Evolutionary conservation across 1,139 yeast genomes (phyloP).

Genomic region (Trichomonascaceae sp.): DNA sequence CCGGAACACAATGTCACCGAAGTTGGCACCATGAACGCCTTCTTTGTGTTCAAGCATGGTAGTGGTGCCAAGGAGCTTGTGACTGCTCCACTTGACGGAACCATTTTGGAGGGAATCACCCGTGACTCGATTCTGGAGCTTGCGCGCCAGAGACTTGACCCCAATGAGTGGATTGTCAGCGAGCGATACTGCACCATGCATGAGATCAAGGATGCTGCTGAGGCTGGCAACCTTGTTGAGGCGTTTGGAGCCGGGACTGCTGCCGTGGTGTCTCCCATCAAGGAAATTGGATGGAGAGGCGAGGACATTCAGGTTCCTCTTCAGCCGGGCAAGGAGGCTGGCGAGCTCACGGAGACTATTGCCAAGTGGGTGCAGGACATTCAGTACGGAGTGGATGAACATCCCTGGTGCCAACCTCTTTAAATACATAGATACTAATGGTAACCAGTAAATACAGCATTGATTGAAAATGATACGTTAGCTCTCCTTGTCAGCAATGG

Average conservation of each 20-base stretch:
- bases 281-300: constrained; percentile 71
- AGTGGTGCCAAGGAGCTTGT: constrained; percentile 83
- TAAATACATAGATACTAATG: constrained; percentile 1
- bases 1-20: constrained; percentile 83
- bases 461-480: not conserved
- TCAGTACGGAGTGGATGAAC: constrained; percentile 75
- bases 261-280: constrained; percentile 89
- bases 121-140: constrained; percentile 76
- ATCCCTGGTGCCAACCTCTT: constrained; percentile 33
- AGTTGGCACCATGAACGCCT: constrained; percentile 95
- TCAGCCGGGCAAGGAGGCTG: constrained; percentile 62
- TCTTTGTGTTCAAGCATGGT: constrained; percentile 63
- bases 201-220: constrained; percentile 69
- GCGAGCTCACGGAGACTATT: constrained; percentile 62
- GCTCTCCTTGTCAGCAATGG: constrained; percentile 12
- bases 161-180: constrained; percentile 61
- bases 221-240: constrained; percentile 73
- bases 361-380: constrained; percentile 77
- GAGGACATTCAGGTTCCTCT: constrained; percentile 63
- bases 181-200: constrained; percentile 74
- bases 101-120: constrained; percentile 92
- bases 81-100: constrained; percentile 95
- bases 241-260: constrained; percentile 99
- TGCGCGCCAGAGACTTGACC: constrained; percentile 59
- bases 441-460: not conserved